phyloP scores from a whole-genome alignment of 2,329 filamentous ascomycete species.

The Arthrobotrys entomopaga region DNA sequence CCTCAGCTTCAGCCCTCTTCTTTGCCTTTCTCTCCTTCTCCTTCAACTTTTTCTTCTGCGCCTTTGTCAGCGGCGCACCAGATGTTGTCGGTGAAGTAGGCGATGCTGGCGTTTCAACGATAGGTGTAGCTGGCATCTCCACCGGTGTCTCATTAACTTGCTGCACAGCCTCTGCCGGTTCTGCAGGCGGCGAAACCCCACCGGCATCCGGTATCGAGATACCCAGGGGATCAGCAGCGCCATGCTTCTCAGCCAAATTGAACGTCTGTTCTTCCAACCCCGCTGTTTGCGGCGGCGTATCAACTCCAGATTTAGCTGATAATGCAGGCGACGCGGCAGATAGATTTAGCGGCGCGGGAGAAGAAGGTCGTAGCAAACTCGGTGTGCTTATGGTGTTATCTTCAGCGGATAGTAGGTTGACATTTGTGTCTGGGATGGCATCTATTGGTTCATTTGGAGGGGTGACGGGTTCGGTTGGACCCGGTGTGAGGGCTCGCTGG shows the following conservation, averaged over 20 bases:
- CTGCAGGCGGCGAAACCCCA: slow-evolving; percentile 10
- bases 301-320: slow-evolving; percentile 42
- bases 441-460: slow-evolving; percentile 40
- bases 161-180: slow-evolving; percentile 10
- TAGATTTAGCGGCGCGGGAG: slow-evolving; percentile 47
- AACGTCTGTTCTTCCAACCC: slow-evolving; percentile 32
- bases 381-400: slow-evolving; percentile 27
- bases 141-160: slow-evolving; percentile 16
- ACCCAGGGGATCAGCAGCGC: slow-evolving; percentile 31
- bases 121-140: slow-evolving; percentile 24
- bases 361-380: slow-evolving; percentile 45
- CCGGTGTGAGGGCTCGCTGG: slow-evolving; percentile 39
- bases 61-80: slow-evolving; percentile 25
- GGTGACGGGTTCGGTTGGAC: slow-evolving; percentile 40
- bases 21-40: slow-evolving; percentile 40
- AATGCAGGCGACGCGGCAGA: slow-evolving; percentile 40
- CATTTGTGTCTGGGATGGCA: slow-evolving; percentile 39
- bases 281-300: slow-evolving; percentile 50
- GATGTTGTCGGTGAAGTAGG: slow-evolving; percentile 19
- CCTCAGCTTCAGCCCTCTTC: slow-evolving; percentile 41
- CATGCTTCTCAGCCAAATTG: slow-evolving; percentile 24
- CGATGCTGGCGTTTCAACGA: slow-evolving; percentile 23
- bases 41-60: slow-evolving; percentile 41
- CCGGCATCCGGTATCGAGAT: slow-evolving; percentile 52
- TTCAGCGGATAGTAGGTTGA: slow-evolving; percentile 50